Evolutionary conservation across 805 yeast species (phyloP).

Genomic region (Yarrowia yakushimensis): DNA sequence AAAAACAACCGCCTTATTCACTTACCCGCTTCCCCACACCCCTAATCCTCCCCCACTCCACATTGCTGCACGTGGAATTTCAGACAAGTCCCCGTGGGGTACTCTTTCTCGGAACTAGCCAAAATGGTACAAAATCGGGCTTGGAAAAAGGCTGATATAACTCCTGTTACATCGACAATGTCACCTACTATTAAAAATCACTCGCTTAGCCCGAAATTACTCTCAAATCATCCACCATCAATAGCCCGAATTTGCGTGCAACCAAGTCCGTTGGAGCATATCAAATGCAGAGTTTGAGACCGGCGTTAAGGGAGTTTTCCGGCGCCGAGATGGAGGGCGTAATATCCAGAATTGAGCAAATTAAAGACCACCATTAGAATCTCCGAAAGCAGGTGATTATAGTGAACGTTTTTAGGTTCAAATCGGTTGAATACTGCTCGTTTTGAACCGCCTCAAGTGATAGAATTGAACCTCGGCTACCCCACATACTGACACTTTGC

Average conservation of each 20-base stretch:
- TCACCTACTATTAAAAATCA: too few species aligned
- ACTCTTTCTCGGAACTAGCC: neutral
- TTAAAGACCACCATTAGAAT: neutral
- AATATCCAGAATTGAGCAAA: too few species aligned
- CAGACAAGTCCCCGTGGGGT: conserved; percentile 4
- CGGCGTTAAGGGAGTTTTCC: neutral
- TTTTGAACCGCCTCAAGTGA: too few species aligned
- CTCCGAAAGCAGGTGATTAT: neutral
- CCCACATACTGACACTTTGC: too few species aligned
- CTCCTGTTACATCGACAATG: too few species aligned
- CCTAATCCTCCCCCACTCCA: neutral
- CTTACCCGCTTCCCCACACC: neutral
- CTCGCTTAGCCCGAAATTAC: too few species aligned
- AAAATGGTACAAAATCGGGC: too few species aligned
- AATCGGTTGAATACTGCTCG: too few species aligned
- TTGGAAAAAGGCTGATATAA: too few species aligned
- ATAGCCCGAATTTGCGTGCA: neutral
- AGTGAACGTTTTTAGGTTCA: neutral
- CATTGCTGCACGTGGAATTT: conserved; percentile 8
- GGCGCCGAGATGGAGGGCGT: neutral
- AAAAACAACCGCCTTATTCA: too few species aligned
- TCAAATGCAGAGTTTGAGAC: neutral
- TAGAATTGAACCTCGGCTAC: too few species aligned
- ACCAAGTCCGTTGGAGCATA: conserved; percentile 10
- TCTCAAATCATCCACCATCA: too few species aligned